A percentile compares a stretch with the other conserved stretches of the same genome.
phyloP scores from a whole-genome alignment of 163 green algal species.

The Scenedesmus sp. region DNA sequence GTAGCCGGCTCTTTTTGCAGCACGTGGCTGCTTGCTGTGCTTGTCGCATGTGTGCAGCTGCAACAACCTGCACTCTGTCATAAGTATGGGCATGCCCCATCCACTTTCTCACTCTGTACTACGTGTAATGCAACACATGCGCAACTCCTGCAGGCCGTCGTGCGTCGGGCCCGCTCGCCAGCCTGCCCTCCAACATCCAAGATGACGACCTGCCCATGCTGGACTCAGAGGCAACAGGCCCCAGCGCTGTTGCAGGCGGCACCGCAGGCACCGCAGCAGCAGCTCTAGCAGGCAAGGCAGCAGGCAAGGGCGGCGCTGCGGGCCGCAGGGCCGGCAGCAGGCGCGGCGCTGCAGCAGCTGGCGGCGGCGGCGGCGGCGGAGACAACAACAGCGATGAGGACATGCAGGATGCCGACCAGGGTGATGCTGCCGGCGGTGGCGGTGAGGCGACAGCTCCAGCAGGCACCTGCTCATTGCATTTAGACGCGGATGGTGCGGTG shows the following conservation, averaged over 20 bases:
- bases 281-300: not conserved
- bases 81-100: too few species aligned
- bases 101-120: too few species aligned
- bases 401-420: slow-evolving; percentile 35
- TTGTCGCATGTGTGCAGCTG: not conserved
- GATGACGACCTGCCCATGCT: slow-evolving; percentile 54
- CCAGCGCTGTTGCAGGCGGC: not conserved
- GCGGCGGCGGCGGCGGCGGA: slow-evolving; percentile 23
- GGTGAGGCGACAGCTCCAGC: not conserved
- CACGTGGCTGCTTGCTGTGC: not conserved
- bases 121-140: not conserved
- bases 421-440: not conserved
- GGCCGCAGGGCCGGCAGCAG: not conserved
- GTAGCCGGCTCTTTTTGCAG: too few species aligned
- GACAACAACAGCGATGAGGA: slow-evolving; percentile 37
- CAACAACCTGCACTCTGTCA: not conserved
- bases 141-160: slow-evolving; percentile 23
- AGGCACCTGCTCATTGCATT: not conserved
- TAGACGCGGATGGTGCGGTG: not conserved
- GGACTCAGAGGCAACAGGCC: slow-evolving; percentile 22
- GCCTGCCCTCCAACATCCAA: slow-evolving; percentile 51
- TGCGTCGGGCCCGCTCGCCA: slow-evolving; percentile 33
- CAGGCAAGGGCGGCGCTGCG: not conserved
- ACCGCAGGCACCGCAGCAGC: not conserved
- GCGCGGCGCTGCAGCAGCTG: slow-evolving; percentile 9